Percentiles rank a stretch among this genome's conserved stretches.
These are phyloP conservation scores for Clohesyomyces aquaticus DNA, from an alignment of 495 filamentous ascomycete species.

Conservation along the genomic window DNA sequence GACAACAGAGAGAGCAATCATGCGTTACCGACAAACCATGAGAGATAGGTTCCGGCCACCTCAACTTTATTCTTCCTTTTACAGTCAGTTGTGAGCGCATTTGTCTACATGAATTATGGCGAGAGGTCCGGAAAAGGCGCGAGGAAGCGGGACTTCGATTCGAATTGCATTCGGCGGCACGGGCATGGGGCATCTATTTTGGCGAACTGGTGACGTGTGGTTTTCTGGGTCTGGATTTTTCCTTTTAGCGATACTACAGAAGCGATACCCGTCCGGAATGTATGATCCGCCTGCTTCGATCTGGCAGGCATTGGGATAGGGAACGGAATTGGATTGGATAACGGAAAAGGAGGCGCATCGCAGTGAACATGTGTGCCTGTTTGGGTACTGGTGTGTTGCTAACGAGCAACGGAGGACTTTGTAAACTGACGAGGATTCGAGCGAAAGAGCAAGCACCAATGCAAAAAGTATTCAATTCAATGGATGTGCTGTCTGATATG, in stretches of 20 bases:
- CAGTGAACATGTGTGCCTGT: background rate
- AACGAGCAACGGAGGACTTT: background rate
- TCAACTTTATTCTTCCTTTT: background rate
- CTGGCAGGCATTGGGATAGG: background rate
- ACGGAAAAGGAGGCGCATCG: background rate
- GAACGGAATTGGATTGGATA: slow-evolving; percentile 3
- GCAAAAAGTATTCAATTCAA: slow-evolving; percentile 15
- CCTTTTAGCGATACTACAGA: background rate
- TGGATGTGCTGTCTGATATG: background rate
- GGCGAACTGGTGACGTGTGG: slow-evolving; percentile 2
- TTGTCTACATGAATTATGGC: background rate
- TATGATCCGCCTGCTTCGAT: slow-evolving; percentile 3
- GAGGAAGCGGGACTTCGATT: background rate
- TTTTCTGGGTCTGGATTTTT: slow-evolving; percentile 5
- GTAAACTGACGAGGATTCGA: background rate
- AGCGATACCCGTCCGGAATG: slow-evolving; percentile 19
- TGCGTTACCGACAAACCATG: slow-evolving; percentile 17
- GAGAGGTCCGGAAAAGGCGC: slow-evolving; percentile 4
- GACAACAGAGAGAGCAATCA: background rate
- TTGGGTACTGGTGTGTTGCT: background rate
- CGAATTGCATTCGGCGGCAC: slow-evolving; percentile 16
- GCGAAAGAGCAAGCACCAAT: background rate
- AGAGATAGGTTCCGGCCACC: slow-evolving; percentile 19
- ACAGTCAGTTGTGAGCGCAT: background rate
- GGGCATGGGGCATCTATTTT: slow-evolving; percentile 13